These are phyloP conservation scores for Trypanosoma conorhini DNA, from an alignment of 208 protist species.

Conservation along the genomic window DNA sequence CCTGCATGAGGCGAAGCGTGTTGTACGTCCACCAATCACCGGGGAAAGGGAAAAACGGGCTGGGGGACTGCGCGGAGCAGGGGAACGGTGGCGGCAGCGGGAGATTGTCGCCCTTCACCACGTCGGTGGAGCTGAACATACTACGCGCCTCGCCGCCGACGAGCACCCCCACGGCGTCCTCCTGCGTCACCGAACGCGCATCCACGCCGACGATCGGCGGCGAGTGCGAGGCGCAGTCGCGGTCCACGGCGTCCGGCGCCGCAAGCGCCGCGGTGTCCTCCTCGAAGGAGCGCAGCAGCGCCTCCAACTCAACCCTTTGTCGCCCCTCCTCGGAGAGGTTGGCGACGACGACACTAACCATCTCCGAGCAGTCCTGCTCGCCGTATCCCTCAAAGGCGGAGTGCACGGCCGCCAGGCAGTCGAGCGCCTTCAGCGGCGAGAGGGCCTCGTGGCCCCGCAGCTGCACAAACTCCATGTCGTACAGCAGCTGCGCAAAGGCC, in stretches of 20 bases:
- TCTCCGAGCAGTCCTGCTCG: constrained; percentile 91
- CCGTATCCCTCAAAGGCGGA: constrained; percentile 75
- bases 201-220: neutral
- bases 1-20: constrained; percentile 47
- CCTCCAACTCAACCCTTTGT: constrained; percentile 46
- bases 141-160: neutral
- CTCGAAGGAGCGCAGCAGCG: constrained; percentile 52
- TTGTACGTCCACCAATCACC: constrained; percentile 29
- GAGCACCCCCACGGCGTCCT: neutral
- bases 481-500: constrained; percentile 47
- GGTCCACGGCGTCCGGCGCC: neutral
- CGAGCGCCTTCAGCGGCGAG: constrained; percentile 49
- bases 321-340: constrained; percentile 77
- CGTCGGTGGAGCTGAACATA: neutral
- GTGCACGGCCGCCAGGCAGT: constrained; percentile 59
- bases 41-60: neutral
- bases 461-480: constrained; percentile 57
- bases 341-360: constrained; percentile 67
- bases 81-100: neutral
- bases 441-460: constrained; percentile 30
- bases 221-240: neutral
- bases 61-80: neutral
- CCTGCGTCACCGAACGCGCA: neutral
- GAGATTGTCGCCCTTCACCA: neutral
- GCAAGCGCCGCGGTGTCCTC: constrained; percentile 16